These are phyloP conservation scores for Vitis hybrid DNA, from an alignment of 177 flowering plant genomes.

Conservation along the genomic window DNA sequence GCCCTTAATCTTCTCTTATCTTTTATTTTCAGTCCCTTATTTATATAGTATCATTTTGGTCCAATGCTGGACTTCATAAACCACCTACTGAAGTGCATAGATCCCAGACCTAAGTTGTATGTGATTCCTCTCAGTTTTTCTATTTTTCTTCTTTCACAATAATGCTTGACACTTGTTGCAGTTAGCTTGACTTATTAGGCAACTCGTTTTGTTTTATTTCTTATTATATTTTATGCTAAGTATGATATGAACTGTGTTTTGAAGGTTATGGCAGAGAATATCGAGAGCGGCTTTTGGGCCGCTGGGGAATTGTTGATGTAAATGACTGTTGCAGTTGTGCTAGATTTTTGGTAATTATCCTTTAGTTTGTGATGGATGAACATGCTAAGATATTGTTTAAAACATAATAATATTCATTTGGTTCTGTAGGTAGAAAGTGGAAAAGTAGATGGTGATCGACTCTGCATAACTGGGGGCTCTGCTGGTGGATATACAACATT, in stretches of 20 bases:
- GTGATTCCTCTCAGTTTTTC: too few species aligned
- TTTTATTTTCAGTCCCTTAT: too few species aligned
- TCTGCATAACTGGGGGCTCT: constrained; percentile 90
- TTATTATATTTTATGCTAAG: not conserved
- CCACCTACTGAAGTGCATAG: too few species aligned
- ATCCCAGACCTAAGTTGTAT: too few species aligned
- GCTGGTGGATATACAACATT: constrained; percentile 98
- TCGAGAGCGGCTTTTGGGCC: constrained; percentile 77
- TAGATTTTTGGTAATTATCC: constrained; percentile 58
- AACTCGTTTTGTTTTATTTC: not conserved
- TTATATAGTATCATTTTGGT: too few species aligned
- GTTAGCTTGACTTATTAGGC: not conserved
- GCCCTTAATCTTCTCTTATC: constrained; percentile 15
- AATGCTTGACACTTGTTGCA: not conserved
- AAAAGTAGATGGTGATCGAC: constrained; percentile 71
- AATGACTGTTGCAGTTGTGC: constrained; percentile 98
- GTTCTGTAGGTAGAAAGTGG: constrained; percentile 70
- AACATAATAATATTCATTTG: constrained; percentile 9
- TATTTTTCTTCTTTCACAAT: too few species aligned
- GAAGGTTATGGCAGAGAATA: constrained; percentile 94
- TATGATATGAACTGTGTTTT: constrained; percentile 10
- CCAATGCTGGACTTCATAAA: too few species aligned
- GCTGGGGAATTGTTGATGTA: constrained; percentile 97
- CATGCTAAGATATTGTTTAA: not conserved
- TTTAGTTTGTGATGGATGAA: constrained; percentile 6